Evolutionary conservation across 2,329 filamentous ascomycete genomes (phyloP), one percentile per base, ranked within the genome.

Genomic region (Zalaria sp.): DNA sequence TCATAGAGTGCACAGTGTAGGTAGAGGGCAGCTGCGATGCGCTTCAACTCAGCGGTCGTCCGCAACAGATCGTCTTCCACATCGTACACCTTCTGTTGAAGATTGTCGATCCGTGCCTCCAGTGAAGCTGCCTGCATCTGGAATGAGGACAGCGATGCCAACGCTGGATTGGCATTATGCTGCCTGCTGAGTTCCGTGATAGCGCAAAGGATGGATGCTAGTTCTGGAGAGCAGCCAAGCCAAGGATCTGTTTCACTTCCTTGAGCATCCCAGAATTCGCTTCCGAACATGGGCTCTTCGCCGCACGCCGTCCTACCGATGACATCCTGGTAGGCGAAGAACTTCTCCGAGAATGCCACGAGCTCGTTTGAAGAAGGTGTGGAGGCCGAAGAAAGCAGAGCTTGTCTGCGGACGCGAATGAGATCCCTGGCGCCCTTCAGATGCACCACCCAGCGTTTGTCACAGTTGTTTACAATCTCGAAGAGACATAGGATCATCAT

Each of bases 251-350:
- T 61, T 1, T 57, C 55, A 25, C 59, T 55, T 31, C 61, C 58
- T 31, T 57, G 51, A 4, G 58, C 52, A 25, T 53, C 51, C 68
- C 68, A 71, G 43, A 69, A 70, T 39, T 70, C 66, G 27, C 55
- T 57, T 2, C 65, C 67, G 37, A 71, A 71, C 0, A 67, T 52
- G 0, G 66, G 62, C 5, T 64, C 60, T 7, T 68, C 63, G 3
- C 65, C 67, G 40, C 67, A 71, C 0, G 68, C 68, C 0, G 68
- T 71, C 29, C 67, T 60, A 27, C 68, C 67, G 46, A 71, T 70
- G 10, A 69, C 65, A 44, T 71, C 68, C 44, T 71, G 68, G 9
- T 68, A 71, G 3, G 68, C 68, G 42, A 71, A 71, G 46, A 69
- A 71, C 1, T 61, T 57, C 46, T 71, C 67, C 0, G 65, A 61